Percentiles rank a stretch among this genome's conserved stretches.
These are phyloP conservation scores for Solanum raphanifolium DNA, from an alignment of 257 asterid species.

Conservation along the genomic window DNA sequence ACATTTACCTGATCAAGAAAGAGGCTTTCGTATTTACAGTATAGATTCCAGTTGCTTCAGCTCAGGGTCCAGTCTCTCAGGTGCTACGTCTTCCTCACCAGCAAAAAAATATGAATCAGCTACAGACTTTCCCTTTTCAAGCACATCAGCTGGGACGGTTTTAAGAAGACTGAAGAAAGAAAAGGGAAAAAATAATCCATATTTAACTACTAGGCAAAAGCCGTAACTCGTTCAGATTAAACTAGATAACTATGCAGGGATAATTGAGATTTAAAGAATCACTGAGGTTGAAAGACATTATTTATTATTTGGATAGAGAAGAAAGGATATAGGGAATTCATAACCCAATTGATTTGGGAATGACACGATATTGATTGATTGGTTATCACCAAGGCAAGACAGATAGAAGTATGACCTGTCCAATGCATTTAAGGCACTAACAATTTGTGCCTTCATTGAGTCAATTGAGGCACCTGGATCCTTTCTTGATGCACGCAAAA, in stretches of 20 bases:
- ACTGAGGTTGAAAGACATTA: neutral
- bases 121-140: conserved; percentile 72
- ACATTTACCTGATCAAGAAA: neutral
- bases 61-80: conserved; percentile 42
- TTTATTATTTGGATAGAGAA: neutral
- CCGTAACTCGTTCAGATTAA: neutral
- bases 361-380: neutral
- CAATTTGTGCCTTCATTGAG: conserved; percentile 55
- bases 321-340: neutral
- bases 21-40: conserved; percentile 17
- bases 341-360: neutral
- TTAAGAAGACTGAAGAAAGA: conserved; percentile 50
- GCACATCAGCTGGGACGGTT: conserved; percentile 72
- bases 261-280: neutral
- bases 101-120: conserved; percentile 57
- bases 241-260: neutral
- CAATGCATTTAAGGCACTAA: conserved; percentile 46
- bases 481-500: conserved; percentile 74
- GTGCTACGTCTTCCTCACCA: conserved; percentile 25
- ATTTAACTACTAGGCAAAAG: neutral
- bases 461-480: conserved; percentile 41
- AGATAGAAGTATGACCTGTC: conserved; percentile 37
- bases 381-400: neutral
- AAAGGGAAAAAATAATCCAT: neutral
- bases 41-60: conserved; percentile 60